Percentiles rank a stretch among this genome's conserved stretches.
phyloP scores from a whole-genome alignment of 2,329 filamentous ascomycete species.

The Lecanicillium sp. region DNA sequence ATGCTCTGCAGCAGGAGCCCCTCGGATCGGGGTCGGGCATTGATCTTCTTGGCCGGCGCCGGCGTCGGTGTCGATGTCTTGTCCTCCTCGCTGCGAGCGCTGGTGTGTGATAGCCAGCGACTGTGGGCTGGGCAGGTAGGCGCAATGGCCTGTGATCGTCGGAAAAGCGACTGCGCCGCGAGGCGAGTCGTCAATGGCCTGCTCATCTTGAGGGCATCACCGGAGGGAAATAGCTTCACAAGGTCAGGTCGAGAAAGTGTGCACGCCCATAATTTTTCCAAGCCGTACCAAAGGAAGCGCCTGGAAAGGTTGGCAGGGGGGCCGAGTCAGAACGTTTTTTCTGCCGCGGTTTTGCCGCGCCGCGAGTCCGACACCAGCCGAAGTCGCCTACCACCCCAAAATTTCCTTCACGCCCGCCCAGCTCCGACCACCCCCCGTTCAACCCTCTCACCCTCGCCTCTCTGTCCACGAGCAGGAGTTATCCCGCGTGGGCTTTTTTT shows the following conservation, averaged over 20 bases:
- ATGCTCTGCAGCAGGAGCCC: slow-evolving; percentile 26
- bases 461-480: slow-evolving; percentile 2
- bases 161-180: slow-evolving; percentile 31
- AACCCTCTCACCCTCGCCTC: not conserved
- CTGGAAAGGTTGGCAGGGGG: not conserved
- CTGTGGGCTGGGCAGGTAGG: slow-evolving; percentile 14
- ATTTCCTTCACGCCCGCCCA: not conserved
- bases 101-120: slow-evolving; percentile 33
- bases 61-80: slow-evolving; percentile 15
- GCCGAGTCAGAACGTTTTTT: not conserved
- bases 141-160: slow-evolving; percentile 14
- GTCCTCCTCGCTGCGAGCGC: slow-evolving; percentile 18
- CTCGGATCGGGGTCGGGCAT: slow-evolving; percentile 17
- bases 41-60: slow-evolving; percentile 7
- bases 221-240: slow-evolving; percentile 6
- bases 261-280: no score
- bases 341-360: slow-evolving; percentile 8
- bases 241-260: no score
- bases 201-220: slow-evolving; percentile 34
- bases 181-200: slow-evolving; percentile 34
- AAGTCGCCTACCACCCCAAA: slow-evolving; percentile 7
- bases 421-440: no score
- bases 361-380: not conserved
- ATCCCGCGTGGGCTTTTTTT: slow-evolving; percentile 15
- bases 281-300: not conserved